Conservation (phyloP, 495 filamentous ascomycete species). For the Lepidopterella palustris region DNA sequence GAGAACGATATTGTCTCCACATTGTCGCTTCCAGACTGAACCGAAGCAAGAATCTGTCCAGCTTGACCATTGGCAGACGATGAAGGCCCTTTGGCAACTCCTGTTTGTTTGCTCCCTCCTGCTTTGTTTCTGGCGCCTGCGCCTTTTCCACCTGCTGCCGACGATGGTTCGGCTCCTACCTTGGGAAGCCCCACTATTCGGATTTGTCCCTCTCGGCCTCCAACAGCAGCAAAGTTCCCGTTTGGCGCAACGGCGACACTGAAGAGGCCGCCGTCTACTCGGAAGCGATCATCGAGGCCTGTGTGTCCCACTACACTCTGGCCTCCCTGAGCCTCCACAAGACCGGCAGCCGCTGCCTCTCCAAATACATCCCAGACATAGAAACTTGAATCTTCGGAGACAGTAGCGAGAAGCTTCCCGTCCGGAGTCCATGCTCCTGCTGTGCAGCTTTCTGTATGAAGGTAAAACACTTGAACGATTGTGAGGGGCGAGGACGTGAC, state of each 20-base stretch:
- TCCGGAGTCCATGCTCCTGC: constrained; percentile 88
- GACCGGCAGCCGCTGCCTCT: constrained; percentile 65
- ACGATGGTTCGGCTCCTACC: constrained; percentile 40
- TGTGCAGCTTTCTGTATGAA: constrained; percentile 80
- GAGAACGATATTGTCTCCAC: constrained; percentile 86
- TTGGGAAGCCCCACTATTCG: constrained; percentile 78
- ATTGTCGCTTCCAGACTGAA: constrained; percentile 66
- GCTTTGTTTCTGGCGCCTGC: constrained; percentile 43
- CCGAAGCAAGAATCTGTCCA: constrained; percentile 69
- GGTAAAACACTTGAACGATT: constrained; percentile 83
- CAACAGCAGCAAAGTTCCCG: constrained; percentile 72
- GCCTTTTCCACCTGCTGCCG: constrained; percentile 35
- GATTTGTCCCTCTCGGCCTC: constrained; percentile 79
- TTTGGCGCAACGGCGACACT: constrained; percentile 73
- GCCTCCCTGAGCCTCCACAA: constrained; percentile 58
- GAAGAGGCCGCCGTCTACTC: constrained; percentile 84
- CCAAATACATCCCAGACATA: constrained; percentile 93
- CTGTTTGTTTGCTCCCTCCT: constrained; percentile 32
- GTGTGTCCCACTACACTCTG: constrained; percentile 76
- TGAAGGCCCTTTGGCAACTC: constrained; percentile 17
- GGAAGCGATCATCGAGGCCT: constrained; percentile 76
- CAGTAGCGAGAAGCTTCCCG: constrained; percentile 81
- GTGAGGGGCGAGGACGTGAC: constrained; percentile 52
- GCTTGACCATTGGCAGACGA: constrained; percentile 47
- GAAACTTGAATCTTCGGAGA: constrained; percentile 80